Conservation (phyloP, 495 filamentous ascomycete genomes). For the Penicillium parvum region DNA sequence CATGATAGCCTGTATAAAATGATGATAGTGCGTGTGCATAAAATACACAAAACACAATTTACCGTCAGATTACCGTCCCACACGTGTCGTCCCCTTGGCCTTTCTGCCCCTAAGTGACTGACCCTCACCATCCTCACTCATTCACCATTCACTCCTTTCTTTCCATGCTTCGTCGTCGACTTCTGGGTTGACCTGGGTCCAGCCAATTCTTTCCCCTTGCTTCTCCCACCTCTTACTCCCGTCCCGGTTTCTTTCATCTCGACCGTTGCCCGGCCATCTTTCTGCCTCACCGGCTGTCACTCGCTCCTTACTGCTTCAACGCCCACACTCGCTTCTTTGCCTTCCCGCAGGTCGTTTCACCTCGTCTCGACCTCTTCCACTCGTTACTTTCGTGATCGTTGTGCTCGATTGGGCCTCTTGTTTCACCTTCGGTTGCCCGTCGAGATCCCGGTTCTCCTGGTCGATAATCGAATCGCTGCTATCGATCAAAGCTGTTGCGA, state of each 20-base stretch:
- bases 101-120: constrained; percentile 12
- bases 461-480: constrained; percentile 4
- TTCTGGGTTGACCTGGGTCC: constrained; percentile 27
- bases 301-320: constrained; percentile 39
- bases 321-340: constrained; percentile 28
- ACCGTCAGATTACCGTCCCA: constrained; percentile 15
- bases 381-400: constrained; percentile 28
- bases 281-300: constrained; percentile 26
- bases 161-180: constrained; percentile 29
- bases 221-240: constrained; percentile 29
- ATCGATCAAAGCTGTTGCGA: constrained; percentile 19
- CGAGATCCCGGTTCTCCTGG: constrained; percentile 18
- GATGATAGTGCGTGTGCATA: neutral
- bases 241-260: constrained; percentile 21
- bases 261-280: constrained; percentile 13
- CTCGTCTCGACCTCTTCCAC: constrained; percentile 33
- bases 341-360: constrained; percentile 25
- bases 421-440: constrained; percentile 28
- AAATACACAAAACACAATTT: constrained; percentile 1
- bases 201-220: constrained; percentile 36
- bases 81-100: constrained; percentile 18
- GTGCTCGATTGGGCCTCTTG: constrained; percentile 15
- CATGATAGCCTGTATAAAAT: too few species aligned
- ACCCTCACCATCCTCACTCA: constrained; percentile 16
- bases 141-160: constrained; percentile 26